Evolutionary conservation across 106 monocot genomes (phyloP), one percentile per base, ranked within the genome.

Genomic region (Acorus calamus): DNA sequence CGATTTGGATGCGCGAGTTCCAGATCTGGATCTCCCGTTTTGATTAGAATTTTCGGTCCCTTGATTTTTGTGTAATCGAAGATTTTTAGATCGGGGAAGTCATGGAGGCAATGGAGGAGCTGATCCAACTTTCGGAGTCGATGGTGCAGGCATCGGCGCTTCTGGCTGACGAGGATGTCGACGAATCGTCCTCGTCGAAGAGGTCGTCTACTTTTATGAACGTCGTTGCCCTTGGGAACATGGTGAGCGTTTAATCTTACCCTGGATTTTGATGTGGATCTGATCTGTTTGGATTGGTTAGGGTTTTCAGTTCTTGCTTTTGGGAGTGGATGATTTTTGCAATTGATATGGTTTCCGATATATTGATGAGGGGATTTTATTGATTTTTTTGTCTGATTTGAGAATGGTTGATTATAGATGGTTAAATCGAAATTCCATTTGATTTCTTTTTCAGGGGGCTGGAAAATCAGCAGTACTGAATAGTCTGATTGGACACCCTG

Each of bases 401-500:
- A 28, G 28, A 28, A 28, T 28, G 28, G 28, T 28, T 28, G 28
- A 28, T 28, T 28, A 1, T 28, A 28, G 1, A 28, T 28, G 28
- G 28, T 28, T 28, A 28, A 28, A 28, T 28, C 28, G 28, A 28
- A 28, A 28, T 28, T 28, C 28, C 28, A 28, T 28, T 28, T 28
- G 28, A 28, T 28, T 28, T 28, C 28, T 28, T 28, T 28, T 47
- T 44, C 65, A 94, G 94, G 94, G 94, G 11, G 84, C 94, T 50
- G 94, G 94, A 4, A 94, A 94, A 79, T 94, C 94, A 9, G 89
- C 94, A 8, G 82, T 86, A 49, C 44, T 94, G 76, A 94, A 94
- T 66, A 94, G 94, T 63, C 73, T 94, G 73, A 90, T 94, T 50
- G 94, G 94, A 5, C 94, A 94, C 57, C 94, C 94, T 7, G 86